phyloP scores from a whole-genome alignment of 2,329 filamentous ascomycete genomes.

The Leptosphaerulina australis region DNA sequence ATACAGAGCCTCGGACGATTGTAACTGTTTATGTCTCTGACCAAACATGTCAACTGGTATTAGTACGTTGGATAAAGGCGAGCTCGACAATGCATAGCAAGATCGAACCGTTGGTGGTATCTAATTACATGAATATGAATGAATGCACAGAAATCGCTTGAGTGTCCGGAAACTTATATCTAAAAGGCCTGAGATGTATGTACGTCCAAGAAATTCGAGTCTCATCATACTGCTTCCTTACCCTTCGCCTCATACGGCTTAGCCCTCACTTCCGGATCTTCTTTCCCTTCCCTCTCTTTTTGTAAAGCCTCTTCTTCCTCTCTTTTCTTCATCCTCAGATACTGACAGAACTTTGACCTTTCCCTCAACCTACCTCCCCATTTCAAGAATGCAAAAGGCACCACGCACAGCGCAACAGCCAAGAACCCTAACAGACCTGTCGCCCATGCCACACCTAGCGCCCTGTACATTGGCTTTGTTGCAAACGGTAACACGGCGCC shows the following conservation, averaged over 20 bases:
- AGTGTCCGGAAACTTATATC: too few species aligned
- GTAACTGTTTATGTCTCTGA: too few species aligned
- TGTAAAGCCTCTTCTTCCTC: slow-evolving; percentile 36
- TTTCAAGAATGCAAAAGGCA: slow-evolving; percentile 64
- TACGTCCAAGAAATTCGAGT: too few species aligned
- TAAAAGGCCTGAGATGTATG: too few species aligned
- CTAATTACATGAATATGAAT: too few species aligned
- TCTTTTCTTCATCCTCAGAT: slow-evolving; percentile 53
- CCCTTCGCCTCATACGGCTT: slow-evolving; percentile 12
- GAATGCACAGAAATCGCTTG: too few species aligned
- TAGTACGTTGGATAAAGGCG: too few species aligned
- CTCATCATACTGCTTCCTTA: slow-evolving; percentile 20
- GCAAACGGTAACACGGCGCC: slow-evolving; percentile 65
- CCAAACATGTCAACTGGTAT: too few species aligned
- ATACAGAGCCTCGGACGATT: too few species aligned
- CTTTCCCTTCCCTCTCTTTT: slow-evolving; percentile 22
- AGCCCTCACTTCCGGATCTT: background rate
- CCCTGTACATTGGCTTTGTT: slow-evolving; percentile 65
- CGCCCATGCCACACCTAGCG: slow-evolving; percentile 72
- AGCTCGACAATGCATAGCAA: too few species aligned
- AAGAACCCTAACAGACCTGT: slow-evolving; percentile 59
- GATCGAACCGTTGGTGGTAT: too few species aligned
- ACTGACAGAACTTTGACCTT: slow-evolving; percentile 67
- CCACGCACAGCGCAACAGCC: slow-evolving; percentile 57
- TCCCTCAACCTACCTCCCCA: slow-evolving; percentile 62